Base-by-base conservation (phyloP, 2,329 filamentous ascomycete genomes). In the Rutstroemia sp. region DNA sequence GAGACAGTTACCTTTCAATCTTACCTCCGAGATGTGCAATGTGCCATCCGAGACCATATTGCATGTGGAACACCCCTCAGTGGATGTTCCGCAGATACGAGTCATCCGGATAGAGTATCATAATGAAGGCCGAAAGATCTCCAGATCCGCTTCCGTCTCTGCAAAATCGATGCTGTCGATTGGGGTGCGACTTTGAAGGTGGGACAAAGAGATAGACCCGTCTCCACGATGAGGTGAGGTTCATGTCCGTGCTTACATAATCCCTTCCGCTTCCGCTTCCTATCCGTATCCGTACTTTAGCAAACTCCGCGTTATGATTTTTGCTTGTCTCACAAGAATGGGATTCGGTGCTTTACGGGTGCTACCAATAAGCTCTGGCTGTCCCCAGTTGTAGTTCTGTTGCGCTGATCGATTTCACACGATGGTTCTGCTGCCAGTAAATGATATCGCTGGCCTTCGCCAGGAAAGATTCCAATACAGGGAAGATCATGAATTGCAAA, bases 61-160 rank as follows among this genome's bases (percentile, higher is more conserved):
- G 27, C 5, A 50, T 21, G n/a, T 14, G 14, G 36, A n/a, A 44
- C 5, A 45, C 19, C 38, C 9, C 36, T 50, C 38, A 44, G 25
- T 55, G 21, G 39, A 25, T 50, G 23, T 19, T 4, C 8, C 14
- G 17, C 17, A 56, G 53, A 45, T 51, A 51, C 19, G 53, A 56
- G 27, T n/a, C 16, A 25, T 39, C 23, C 30, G 52, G 46, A 45
- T 23, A 36, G 17, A 25, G 25, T 17, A 12, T 19, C 46, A 9
- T 17, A 17, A 34, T 45, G 25, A 34, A 5, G 14, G 23, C 39
- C 34, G 14, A 34, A 51, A 34, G 14, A 3, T 8, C 25, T 36
- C 47, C 53, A 48, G 34, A 21, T 45, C 53, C 53, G 53, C 46
- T 38, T 56, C 53, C 53, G 53, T 55, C 14, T 55, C 40, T 50